Conservation (phyloP, 495 filamentous ascomycete species). For the Schizothecium vesticola region DNA sequence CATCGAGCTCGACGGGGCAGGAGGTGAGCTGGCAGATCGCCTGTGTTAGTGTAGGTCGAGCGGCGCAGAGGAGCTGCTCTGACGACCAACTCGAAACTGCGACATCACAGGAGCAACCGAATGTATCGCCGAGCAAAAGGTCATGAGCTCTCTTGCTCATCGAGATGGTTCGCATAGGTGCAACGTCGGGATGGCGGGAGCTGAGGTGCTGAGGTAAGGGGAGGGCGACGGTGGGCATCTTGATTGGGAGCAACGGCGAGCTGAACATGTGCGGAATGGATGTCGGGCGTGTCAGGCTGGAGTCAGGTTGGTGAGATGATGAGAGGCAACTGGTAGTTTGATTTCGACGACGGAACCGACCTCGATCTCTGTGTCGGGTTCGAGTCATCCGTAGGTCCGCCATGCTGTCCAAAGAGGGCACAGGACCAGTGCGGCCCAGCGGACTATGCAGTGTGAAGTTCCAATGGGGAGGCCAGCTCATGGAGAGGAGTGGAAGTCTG, state of each 20-base stretch:
- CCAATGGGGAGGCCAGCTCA: slow-evolving; percentile 16
- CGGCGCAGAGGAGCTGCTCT: background rate
- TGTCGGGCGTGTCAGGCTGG: slow-evolving; percentile 21
- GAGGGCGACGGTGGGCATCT: background rate
- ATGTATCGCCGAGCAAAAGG: background rate
- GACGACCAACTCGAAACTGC: background rate
- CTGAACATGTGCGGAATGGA: slow-evolving; percentile 8
- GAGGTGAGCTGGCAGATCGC: background rate
- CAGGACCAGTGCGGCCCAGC: background rate
- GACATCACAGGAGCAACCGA: background rate
- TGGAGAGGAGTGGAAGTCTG: background rate
- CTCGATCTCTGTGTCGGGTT: too few relatives aligned
- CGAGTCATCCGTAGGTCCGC: background rate
- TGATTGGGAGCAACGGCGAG: slow-evolving; percentile 13
- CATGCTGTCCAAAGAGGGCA: background rate
- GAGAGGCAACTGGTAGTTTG: slow-evolving; percentile 11
- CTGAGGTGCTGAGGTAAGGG: slow-evolving; percentile 3
- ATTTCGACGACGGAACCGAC: background rate
- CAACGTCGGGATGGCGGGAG: background rate
- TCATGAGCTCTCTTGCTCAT: background rate
- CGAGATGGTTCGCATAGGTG: background rate
- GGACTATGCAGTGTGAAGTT: slow-evolving; percentile 12
- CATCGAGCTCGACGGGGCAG: background rate
- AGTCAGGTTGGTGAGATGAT: slow-evolving; percentile 14
- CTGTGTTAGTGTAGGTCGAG: background rate